These are phyloP conservation scores for Blastosporella zonata DNA, from an alignment of 1,284 basidiomycete species.

Conservation along the genomic window DNA sequence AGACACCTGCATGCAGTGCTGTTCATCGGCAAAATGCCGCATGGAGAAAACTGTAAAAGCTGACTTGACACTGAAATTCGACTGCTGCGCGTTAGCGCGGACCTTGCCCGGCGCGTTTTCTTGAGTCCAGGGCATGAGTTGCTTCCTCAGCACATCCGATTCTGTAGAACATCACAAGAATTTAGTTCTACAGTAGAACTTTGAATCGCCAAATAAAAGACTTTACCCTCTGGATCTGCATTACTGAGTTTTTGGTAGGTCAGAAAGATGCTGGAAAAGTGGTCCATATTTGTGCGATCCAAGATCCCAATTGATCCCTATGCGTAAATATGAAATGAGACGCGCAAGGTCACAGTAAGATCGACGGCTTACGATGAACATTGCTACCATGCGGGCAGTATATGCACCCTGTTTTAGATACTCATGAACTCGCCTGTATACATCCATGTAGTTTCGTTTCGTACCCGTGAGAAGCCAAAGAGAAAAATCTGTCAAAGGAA, in stretches of 20 bases:
- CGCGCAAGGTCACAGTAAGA: background rate
- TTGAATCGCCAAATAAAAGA: background rate
- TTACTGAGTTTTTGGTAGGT: constrained; percentile 60
- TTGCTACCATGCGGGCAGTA: constrained; percentile 67
- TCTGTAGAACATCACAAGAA: constrained; percentile 32
- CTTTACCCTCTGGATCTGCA: constrained; percentile 43
- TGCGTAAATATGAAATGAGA: background rate
- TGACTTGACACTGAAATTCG: constrained; percentile 61
- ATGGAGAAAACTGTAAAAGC: constrained; percentile 15
- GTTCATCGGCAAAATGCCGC: constrained; percentile 5
- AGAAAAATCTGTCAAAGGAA: constrained; percentile 52
- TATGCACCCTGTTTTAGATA: constrained; percentile 53
- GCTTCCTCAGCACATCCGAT: constrained; percentile 35
- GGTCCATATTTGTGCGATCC: constrained; percentile 64
- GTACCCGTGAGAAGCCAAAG: constrained; percentile 70
- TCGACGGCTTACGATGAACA: constrained; percentile 52
- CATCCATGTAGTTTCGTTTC: constrained; percentile 6
- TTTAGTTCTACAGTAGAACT: background rate
- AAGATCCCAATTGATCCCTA: constrained; percentile 65
- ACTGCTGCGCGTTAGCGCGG: constrained; percentile 43
- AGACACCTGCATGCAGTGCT: constrained; percentile 45
- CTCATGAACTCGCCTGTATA: background rate
- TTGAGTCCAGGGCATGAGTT: constrained; percentile 51
- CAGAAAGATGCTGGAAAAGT: constrained; percentile 61
- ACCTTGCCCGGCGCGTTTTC: constrained; percentile 47